phyloP scores from a whole-genome alignment of 768 basidiomycete genomes.

The Pleurotus tuoliensis region DNA sequence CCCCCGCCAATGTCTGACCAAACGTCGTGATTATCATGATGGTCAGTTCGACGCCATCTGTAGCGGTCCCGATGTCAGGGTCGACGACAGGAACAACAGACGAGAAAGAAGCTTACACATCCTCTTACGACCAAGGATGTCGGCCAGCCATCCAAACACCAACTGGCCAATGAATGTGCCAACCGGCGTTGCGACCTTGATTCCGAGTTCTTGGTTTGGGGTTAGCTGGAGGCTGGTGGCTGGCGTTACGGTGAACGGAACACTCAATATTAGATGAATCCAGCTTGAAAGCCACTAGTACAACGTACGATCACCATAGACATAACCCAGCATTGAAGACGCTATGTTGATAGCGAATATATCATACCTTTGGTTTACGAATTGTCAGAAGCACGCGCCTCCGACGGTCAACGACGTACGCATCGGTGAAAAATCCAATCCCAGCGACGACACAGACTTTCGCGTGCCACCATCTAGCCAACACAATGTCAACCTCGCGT shows the following conservation, averaged over 20 bases:
- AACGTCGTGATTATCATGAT: conserved; percentile 79
- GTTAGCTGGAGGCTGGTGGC: conserved; percentile 24
- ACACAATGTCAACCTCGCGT: not conserved
- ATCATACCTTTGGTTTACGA: conserved; percentile 48
- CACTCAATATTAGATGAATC: no score
- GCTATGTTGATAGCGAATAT: conserved; percentile 90
- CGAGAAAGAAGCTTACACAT: conserved; percentile 53
- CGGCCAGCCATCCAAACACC: conserved; percentile 79
- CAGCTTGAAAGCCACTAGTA: not conserved
- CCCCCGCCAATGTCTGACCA: conserved; percentile 71
- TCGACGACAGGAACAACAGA: not conserved
- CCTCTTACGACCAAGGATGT: conserved; percentile 68
- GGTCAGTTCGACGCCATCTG: conserved; percentile 70
- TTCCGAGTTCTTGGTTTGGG: conserved; percentile 64
- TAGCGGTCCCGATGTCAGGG: not conserved
- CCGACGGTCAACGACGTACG: conserved; percentile 33
- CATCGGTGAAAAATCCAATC: conserved; percentile 90
- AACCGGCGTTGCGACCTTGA: conserved; percentile 74
- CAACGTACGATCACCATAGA: conserved; percentile 49
- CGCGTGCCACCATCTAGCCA: conserved; percentile 73
- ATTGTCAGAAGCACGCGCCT: no score
- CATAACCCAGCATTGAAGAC: conserved; percentile 76
- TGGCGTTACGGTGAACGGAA: no score
- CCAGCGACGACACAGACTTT: conserved; percentile 69
- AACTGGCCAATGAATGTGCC: conserved; percentile 74